Percentiles rank a stretch among this genome's conserved stretches.
Evolutionary conservation across 768 basidiomycete species (phyloP).

Genomic region (Pisolithus sp.): DNA sequence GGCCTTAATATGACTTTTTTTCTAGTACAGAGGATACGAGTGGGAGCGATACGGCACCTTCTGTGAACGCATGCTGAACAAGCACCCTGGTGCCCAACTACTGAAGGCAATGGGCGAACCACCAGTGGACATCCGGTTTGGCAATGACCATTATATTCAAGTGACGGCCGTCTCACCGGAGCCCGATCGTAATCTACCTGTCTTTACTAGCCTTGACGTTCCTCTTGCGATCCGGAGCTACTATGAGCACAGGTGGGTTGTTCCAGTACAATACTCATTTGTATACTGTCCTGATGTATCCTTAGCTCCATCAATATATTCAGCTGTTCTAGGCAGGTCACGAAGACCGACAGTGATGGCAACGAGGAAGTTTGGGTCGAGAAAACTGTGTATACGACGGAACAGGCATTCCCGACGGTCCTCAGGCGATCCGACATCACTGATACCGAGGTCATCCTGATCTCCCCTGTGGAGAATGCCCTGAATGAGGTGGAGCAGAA

Average conservation of each 20-base stretch:
- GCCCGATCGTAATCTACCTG: slow-evolving; percentile 66
- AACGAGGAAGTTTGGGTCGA: slow-evolving; percentile 79
- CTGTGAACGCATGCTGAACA: slow-evolving; percentile 87
- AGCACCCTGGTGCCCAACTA: slow-evolving; percentile 80
- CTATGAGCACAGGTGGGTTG: slow-evolving; percentile 73
- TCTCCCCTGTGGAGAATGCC: slow-evolving; percentile 83
- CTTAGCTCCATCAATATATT: slow-evolving; percentile 77
- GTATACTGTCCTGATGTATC: slow-evolving; percentile 1
- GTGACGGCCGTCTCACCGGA: slow-evolving; percentile 82
- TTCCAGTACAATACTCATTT: neutral
- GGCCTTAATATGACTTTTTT: neutral
- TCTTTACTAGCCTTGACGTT: slow-evolving; percentile 84
- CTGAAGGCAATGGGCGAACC: slow-evolving; percentile 72
- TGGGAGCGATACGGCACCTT: slow-evolving; percentile 91
- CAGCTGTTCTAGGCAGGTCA: slow-evolving; percentile 64
- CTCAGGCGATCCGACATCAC: slow-evolving; percentile 85
- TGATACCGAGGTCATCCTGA: slow-evolving; percentile 59
- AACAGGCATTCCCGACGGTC: slow-evolving; percentile 87
- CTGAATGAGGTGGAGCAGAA: slow-evolving; percentile 74
- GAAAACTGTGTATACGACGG: slow-evolving; percentile 82
- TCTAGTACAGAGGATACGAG: slow-evolving; percentile 86
- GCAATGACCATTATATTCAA: slow-evolving; percentile 81
- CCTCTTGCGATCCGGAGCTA: slow-evolving; percentile 74
- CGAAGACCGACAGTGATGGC: slow-evolving; percentile 57
- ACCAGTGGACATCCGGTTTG: slow-evolving; percentile 71